Base-by-base conservation (phyloP, 257 asterid species). In the Solanum bulbocastanum region DNA sequence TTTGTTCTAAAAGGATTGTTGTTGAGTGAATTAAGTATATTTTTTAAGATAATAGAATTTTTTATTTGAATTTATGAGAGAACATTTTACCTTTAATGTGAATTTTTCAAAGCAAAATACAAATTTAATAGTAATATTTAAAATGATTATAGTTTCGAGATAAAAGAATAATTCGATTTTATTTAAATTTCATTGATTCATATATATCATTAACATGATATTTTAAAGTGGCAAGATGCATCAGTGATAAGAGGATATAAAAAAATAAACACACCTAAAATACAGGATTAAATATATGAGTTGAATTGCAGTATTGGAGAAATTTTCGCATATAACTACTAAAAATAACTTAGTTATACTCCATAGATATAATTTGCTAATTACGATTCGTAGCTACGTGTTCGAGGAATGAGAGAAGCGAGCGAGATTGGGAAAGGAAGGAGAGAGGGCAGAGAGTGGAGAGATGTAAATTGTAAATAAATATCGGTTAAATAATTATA, bases 361-460 rank as follows among this genome's bases (percentile, higher is more conserved):
- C 1, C 1, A 52, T 52, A 1, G 0, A 0, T 52, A 52, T 16
- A 52, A 3, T 5, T 16, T 15, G 0, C 0, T 16, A 16, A 52
- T 52, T 52, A 52, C 0, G 10, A 52, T 16, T 16, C 4, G 4
- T 52, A 52, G 4, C 1, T 16, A 52, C 4, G 16, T 52, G 10
- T 6, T 52, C 8, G 8, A 2, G 9, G 22, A 52, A 52, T 52
- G 62, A 52, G 60, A 2, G 4, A 16, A 6, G 60, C 0, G 23
- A 52, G 62, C 8, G 62, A 52, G 23, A 49, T 2, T 49, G 60
- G 8, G 0, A 49, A 8, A 49, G 60, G 60, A 22, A 49, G 22
- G 60, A 5, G 22, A 13, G 56, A 13, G 52, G 6, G 5, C 18
- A 13, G 20, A 4, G 56, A 46, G 20, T 46, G 2, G 7, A 14